Conservation (phyloP, 768 basidiomycete genomes). For the Dioszegia hungarica region DNA sequence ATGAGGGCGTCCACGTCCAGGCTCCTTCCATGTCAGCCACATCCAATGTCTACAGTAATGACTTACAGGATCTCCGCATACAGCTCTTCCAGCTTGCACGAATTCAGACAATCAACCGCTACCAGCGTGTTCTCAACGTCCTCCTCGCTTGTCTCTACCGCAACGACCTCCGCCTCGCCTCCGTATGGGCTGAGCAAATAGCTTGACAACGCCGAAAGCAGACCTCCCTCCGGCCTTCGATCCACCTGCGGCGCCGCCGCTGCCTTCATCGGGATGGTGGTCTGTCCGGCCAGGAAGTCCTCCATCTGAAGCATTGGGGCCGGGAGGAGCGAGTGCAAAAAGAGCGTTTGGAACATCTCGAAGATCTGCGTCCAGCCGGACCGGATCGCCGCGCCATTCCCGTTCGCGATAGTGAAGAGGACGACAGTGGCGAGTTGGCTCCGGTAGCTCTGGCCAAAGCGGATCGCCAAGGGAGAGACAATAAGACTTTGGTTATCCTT, state of each 20-base stretch:
- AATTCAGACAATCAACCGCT: constrained; percentile 88
- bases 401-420: constrained; percentile 93
- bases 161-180: constrained; percentile 64
- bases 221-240: constrained; percentile 66
- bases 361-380: constrained; percentile 98
- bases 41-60: neutral
- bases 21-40: constrained; percentile 54
- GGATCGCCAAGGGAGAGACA: constrained; percentile 84
- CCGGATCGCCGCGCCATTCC: constrained; percentile 85
- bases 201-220: constrained; percentile 87
- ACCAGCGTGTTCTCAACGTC: constrained; percentile 92
- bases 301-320: constrained; percentile 92
- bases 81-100: constrained; percentile 88
- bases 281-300: constrained; percentile 92
- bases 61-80: constrained; percentile 88
- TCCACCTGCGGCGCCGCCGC: constrained; percentile 59
- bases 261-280: constrained; percentile 83
- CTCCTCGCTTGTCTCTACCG: constrained; percentile 77
- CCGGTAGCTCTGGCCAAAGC: constrained; percentile 91
- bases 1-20: constrained; percentile 73
- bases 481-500: constrained; percentile 85
- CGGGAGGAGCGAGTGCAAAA: constrained; percentile 87
- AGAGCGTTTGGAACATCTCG: constrained; percentile 96
- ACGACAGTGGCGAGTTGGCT: constrained; percentile 95
- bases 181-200: constrained; percentile 95